Conservation (phyloP, 2,329 filamentous ascomycete species). For the Paracoccidioides lutzii region DNA sequence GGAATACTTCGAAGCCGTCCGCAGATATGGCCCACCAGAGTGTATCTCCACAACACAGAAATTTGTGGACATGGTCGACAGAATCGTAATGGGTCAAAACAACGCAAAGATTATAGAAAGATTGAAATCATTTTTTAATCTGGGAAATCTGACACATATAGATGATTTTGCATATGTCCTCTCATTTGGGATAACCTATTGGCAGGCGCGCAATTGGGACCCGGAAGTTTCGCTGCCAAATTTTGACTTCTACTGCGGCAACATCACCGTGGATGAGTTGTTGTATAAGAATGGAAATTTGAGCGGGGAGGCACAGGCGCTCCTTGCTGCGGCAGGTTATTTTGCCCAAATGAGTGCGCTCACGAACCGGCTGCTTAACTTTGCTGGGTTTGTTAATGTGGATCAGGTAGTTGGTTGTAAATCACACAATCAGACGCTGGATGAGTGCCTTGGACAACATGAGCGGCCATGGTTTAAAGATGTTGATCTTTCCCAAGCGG, state of each 20-base stretch:
- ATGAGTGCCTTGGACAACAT: conserved; percentile 40
- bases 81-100: conserved; percentile 40
- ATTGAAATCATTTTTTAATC: conserved; percentile 43
- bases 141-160: conserved; percentile 31
- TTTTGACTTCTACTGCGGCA: conserved; percentile 44
- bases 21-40: conserved; percentile 43
- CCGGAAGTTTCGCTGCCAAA: conserved; percentile 37
- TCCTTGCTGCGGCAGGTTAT: conserved; percentile 40
- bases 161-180: conserved; percentile 43
- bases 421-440: conserved; percentile 27
- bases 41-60: conserved; percentile 55
- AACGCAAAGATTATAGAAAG: conserved; percentile 30
- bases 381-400: conserved; percentile 41
- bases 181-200: conserved; percentile 33
- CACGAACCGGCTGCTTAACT: conserved; percentile 43
- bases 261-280: conserved; percentile 37
- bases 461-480: conserved; percentile 36
- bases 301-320: conserved; percentile 28
- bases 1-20: conserved; percentile 47
- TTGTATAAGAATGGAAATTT: conserved; percentile 31
- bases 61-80: conserved; percentile 46
- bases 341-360: conserved; percentile 27
- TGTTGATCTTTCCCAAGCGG: conserved; percentile 28
- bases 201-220: conserved; percentile 50
- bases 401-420: conserved; percentile 31